Base-by-base conservation (phyloP, 2,329 filamentous ascomycete genomes). In the Fusarium sp. region DNA sequence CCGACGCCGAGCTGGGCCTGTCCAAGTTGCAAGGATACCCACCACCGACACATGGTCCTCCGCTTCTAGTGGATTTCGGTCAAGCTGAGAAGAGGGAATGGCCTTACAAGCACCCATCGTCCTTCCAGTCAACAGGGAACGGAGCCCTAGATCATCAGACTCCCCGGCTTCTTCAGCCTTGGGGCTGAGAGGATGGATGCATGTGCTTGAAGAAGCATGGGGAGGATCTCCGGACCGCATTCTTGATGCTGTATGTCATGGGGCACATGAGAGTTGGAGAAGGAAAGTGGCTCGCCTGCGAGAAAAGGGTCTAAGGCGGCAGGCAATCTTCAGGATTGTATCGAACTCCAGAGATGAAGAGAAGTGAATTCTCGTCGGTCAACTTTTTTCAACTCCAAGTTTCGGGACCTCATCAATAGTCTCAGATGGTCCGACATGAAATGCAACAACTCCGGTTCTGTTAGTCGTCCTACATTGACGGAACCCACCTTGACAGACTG, bases 381-480 rank as follows among this genome's bases (percentile, higher is more conserved):
- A 66, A 30, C 20, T 59, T 43, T 59, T 43, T 30, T 25, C 37
- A 35, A 32, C 27, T 32, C 45, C 20, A 27, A 41, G 50, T 34
- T 52, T 41, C 39, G 57, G 25, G 9, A 56, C 18, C 18, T 27
- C 10, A 30, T 50, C 60, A 54, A 54, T 63, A 57, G 34, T 34
- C 30, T 56, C n/a, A 45, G 34, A 64, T 74, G 34, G 64, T 54
- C 50, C 41, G 43, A 61, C 45, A 45, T 57, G 57, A 52, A 64
- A 35, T 45, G 35, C 35, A 60, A 66, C 50, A 74, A 74, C 68
- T 52, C 57, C 64, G 35, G 43, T 58, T 41, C 61, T 48, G 58
- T 39, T 48, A 63, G 27, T 54, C 35, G 60, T 60, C 57, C 41
- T 43, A 60, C 50, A 6, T 62, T 14, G 27, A 57, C 52, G 16